A percentile compares a stretch with the other conserved stretches of the same genome.
Evolutionary conservation across 176 grass and related monocot species (phyloP).

Genomic region (Dendrocalamus sinicus): DNA sequence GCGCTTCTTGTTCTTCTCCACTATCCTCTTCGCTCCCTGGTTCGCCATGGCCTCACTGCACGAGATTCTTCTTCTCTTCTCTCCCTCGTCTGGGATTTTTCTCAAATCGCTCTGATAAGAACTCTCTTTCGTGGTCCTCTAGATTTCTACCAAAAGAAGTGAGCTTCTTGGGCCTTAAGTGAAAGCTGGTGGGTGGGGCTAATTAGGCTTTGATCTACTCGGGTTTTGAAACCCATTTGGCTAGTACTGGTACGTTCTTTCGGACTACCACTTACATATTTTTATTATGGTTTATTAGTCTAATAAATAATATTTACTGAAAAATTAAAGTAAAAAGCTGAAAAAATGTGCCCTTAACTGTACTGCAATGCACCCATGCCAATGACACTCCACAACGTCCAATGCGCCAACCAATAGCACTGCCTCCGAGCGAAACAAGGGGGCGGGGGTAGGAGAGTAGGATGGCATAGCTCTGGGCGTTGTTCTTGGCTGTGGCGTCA

Average conservation of each 20-base stretch:
- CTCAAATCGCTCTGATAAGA: background rate
- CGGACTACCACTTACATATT: too few species aligned
- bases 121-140: background rate
- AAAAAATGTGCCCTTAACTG: background rate
- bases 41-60: slow-evolving; percentile 71
- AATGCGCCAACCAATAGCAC: background rate
- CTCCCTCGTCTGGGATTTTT: background rate
- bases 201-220: background rate
- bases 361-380: background rate
- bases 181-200: background rate
- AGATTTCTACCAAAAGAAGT: background rate
- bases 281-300: too few species aligned
- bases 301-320: too few species aligned
- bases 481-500: slow-evolving; percentile 52
- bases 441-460: background rate
- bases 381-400: background rate
- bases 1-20: slow-evolving; percentile 89
- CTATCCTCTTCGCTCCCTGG: slow-evolving; percentile 89
- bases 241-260: background rate
- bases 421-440: background rate
- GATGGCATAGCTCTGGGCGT: slow-evolving; percentile 58
- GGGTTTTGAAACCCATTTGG: background rate
- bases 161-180: background rate
- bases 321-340: too few species aligned
- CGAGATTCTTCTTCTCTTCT: background rate